Evolutionary conservation across 2,329 filamentous ascomycete genomes (phyloP).

Genomic region (Hypoxylon rubiginosum): DNA sequence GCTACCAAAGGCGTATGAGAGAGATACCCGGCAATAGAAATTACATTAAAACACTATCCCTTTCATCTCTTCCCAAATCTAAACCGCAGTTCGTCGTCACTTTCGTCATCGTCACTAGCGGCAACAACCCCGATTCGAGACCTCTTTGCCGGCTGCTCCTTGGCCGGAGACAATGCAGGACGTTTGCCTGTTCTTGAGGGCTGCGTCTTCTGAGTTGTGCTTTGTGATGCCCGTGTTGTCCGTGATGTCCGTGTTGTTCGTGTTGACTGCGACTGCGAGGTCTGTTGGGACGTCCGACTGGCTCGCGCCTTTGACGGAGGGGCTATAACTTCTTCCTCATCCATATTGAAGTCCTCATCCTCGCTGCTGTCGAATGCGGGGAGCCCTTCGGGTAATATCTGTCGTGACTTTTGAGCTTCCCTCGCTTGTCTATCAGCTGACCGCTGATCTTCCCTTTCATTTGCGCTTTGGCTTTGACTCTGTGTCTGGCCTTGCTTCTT

Average conservation of each 20-base stretch:
- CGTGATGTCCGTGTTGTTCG: constrained; percentile 36
- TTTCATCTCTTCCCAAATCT: constrained; percentile 65
- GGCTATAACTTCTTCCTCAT: constrained; percentile 44
- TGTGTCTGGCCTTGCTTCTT: constrained; percentile 44
- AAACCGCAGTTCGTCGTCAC: constrained; percentile 70
- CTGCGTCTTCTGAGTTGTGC: constrained; percentile 43
- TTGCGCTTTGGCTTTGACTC: constrained; percentile 29
- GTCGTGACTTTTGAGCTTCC: constrained; percentile 18
- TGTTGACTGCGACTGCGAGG: constrained; percentile 39
- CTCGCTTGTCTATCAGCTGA: constrained; percentile 11
- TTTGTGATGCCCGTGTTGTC: constrained; percentile 22
- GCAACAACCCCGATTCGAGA: constrained; percentile 46
- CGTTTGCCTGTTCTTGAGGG: constrained; percentile 50
- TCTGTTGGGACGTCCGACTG: constrained; percentile 51
- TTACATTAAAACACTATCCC: not conserved
- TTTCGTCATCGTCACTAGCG: constrained; percentile 58
- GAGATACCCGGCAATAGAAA: constrained; percentile 34
- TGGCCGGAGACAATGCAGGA: constrained; percentile 51
- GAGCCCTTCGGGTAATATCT: constrained; percentile 36
- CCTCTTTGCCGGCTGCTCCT: constrained; percentile 55
- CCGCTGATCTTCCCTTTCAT: constrained; percentile 12
- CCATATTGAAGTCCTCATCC: constrained; percentile 43
- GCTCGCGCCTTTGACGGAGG: constrained; percentile 41
- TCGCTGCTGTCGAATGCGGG: constrained; percentile 45
- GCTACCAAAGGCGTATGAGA: constrained; percentile 25